Percentiles rank a stretch among this genome's conserved stretches.
Evolutionary conservation across 768 basidiomycete species (phyloP).

Genomic region (Phaeotremella fagi): DNA sequence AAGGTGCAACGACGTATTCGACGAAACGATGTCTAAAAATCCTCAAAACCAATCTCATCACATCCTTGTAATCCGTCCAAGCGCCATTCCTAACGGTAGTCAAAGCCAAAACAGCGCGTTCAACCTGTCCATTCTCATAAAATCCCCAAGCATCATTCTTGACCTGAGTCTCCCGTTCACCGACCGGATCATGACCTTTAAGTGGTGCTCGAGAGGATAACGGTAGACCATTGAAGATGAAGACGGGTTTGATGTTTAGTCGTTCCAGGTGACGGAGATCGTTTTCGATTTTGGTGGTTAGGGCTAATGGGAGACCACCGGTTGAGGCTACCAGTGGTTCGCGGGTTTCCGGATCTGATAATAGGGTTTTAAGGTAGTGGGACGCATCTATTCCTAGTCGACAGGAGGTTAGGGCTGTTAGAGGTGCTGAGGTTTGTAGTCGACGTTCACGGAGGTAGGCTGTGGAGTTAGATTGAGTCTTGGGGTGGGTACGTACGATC

Average conservation of each 20-base stretch:
- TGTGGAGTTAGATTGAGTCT: slow-evolving; percentile 37
- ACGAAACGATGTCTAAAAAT: slow-evolving; percentile 92
- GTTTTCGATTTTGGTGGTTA: slow-evolving; percentile 69
- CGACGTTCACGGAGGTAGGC: slow-evolving; percentile 83
- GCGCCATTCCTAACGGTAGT: slow-evolving; percentile 64
- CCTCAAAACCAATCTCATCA: slow-evolving; percentile 87
- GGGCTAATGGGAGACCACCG: slow-evolving; percentile 84
- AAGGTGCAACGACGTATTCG: slow-evolving; percentile 93
- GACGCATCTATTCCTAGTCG: slow-evolving; percentile 95
- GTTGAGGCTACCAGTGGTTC: slow-evolving; percentile 93
- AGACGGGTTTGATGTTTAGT: slow-evolving; percentile 93
- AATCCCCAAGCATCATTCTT: slow-evolving; percentile 75
- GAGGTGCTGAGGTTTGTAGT: slow-evolving; percentile 73
- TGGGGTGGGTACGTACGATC: slow-evolving; percentile 23
- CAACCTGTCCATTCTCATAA: slow-evolving; percentile 88
- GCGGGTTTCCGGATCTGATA: slow-evolving; percentile 61
- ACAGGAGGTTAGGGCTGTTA: slow-evolving; percentile 77
- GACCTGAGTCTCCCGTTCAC: slow-evolving; percentile 30
- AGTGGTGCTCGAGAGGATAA: slow-evolving; percentile 71
- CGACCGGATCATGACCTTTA: slow-evolving; percentile 51
- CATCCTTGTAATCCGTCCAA: slow-evolving; percentile 67
- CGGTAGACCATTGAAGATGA: slow-evolving; percentile 86
- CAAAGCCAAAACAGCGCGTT: slow-evolving; percentile 77
- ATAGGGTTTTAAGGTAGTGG: slow-evolving; percentile 75
- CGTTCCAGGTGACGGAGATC: slow-evolving; percentile 88